Base-by-base conservation (phyloP, 805 yeast species). In the Grigorovia transvaalensis region DNA sequence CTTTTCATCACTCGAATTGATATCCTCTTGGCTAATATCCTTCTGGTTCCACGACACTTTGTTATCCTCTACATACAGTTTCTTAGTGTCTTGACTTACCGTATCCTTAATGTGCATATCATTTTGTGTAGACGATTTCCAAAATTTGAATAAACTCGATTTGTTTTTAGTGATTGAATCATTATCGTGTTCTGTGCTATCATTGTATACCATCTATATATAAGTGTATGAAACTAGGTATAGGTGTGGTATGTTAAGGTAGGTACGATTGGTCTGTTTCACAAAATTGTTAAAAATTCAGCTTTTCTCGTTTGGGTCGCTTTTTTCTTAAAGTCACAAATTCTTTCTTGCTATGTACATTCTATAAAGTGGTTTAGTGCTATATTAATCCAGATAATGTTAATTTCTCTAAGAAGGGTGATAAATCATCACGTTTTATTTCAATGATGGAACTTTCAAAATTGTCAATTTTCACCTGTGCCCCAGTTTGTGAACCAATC, bases 361-460 rank as follows among this genome's bases (percentile, higher is more conserved):
- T 27, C 38, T 8, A 48, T 45, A 33, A 33, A 2, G 4, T 33
- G 38, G 8, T 4, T 38, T 13, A 8, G 35, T 40, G 15, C 19
- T 44, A 50, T 17, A 50, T n/a, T 47, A 79, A 64, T 1, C 90
- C 90, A 71, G 89, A 84, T 48, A 85, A 65, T 11, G 96, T 87
- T 55, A 91, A 71, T 53, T 81, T 80, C 64, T 93, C 98, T 54
- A 93, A 69, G 62, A 93, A 93, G 48, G 96, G 87, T 4, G 88
- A 74, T 56, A 93, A 71, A 65, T 93, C 99, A 48, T 90, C 96
- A 62, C 82, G 84, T 54, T 88, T 71, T 45, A 93, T 82, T 69
- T 93, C 97, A 45, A 93, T 88, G 20, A 93, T 87, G 2, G 97
- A 82, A 56, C 95, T 86, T 65, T 93, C 98, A 69, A 93, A 93